phyloP scores from a whole-genome alignment of 2,329 filamentous ascomycete species.

The Aspergillus fischeri region DNA sequence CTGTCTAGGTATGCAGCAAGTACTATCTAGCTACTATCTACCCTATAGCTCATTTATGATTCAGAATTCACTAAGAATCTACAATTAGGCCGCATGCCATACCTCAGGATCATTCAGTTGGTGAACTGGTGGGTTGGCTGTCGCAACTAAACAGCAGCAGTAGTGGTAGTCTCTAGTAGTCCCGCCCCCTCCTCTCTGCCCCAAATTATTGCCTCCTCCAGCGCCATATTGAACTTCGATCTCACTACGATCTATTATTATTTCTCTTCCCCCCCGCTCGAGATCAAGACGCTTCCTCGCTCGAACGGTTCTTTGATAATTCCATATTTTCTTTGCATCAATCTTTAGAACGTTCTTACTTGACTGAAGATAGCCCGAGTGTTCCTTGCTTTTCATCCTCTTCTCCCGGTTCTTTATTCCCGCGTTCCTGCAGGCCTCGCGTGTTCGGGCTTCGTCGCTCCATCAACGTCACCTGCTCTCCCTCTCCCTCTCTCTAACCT shows the following conservation, averaged over 20 bases:
- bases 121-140: not conserved
- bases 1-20: not conserved
- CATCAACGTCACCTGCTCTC: conserved; percentile 30
- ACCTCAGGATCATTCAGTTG: no score
- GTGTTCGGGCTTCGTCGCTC: conserved; percentile 29
- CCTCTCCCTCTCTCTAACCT: conserved; percentile 14
- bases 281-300: not conserved
- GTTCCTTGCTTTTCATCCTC: conserved; percentile 15
- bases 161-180: not conserved
- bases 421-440: conserved; percentile 28
- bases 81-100: no score
- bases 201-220: conserved; percentile 6
- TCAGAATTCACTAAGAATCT: not conserved
- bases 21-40: no score
- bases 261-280: conserved; percentile 8
- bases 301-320: not conserved
- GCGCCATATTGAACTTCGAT: conserved; percentile 1
- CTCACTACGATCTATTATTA: conserved; percentile 1
- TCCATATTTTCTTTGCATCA: not conserved
- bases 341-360: conserved; percentile 4
- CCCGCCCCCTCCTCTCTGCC: conserved; percentile 9
- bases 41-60: not conserved
- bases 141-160: not conserved
- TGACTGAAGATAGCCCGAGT: conserved; percentile 12
- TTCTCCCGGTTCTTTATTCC: conserved; percentile 22